Base-by-base conservation (phyloP, 345 rosid species). In the Eucalyptus regnans region DNA sequence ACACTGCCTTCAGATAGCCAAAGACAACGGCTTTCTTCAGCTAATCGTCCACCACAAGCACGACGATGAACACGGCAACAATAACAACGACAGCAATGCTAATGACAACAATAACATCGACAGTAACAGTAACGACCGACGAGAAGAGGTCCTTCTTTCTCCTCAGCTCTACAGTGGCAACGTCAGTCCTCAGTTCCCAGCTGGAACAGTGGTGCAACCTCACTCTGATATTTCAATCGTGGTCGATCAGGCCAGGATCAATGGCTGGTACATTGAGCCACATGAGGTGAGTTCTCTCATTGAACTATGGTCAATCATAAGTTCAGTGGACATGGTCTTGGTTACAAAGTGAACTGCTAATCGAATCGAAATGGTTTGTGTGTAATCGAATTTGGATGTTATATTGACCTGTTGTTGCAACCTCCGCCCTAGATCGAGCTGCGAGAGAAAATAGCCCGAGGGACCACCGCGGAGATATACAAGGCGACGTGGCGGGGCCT, bases 1-100 rank as follows among this genome's bases (percentile, higher is more conserved):
- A 86, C 88, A 91, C 83, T 94, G 96, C 89, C 96, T 95, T 84
- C 96, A 94, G 88, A 91, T 90, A 37, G 96, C 97, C 43, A 93
- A 95, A 80, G 94, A 92, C 17, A 91, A 91, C 62, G 95, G 95
- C n/a, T 90, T 95, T 89, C 58, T 94, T 91, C 91, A 92, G 89
- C 93, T 90, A 48, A 92, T 94, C 86, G 71, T 87, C 54, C 89
- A 86, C 87, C 88, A 91, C 89, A 83, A 89, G 91, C 37, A 81
- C 87, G 25, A 17, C 46, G 44, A 49, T 2, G 22, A 2, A 8
- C 56, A 8, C 23, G 15, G 1, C 87, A 31, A 15, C 86, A 50
- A 2, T 5, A 84, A 46, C 11, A 25, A 12, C 8, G 7, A 31
- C 41, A 8, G 50, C 11, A 31, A 49, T 27, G 54, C 33, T n/a